Base-by-base conservation (phyloP, 306 rosid genomes). In the Trichosanthes truncata region DNA sequence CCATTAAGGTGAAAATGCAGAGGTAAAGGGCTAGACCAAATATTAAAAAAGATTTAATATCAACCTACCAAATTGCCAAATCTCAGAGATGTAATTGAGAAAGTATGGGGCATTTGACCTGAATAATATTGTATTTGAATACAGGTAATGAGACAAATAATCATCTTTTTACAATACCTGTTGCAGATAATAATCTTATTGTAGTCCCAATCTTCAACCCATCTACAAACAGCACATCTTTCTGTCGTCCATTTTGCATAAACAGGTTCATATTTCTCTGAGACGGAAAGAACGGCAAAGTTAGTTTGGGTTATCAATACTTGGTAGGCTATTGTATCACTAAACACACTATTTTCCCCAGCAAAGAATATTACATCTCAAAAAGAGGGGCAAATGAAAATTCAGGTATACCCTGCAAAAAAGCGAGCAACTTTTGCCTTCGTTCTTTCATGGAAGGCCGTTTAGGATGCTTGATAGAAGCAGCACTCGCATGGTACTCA, bases 201-300 rank as follows among this genome's bases (percentile, higher is more conserved):
- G 83, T 96, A 96, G 86, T 96, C 99, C 98, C 98, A 96, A 84
- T 96, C 99, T 87, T 96, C 99, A 82, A 96, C 99, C 99, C 99
- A 96, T 90, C 99, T 91, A 85, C 99, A 96, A 46, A 96, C 97
- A 72, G 99, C 99, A 83, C 99, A 96, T 80, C 99, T 97, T 81
- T 96, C 99, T n/a, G 99, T 96, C 63, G 99, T 96, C 99, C 99
- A 96, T 86, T 90, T 96, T 23, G 94, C 93, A 84, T 84, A 62
- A 80, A 96, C 97, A 60, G 99, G 99, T 86, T 93, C 98, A 55
- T 96, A 96, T 82, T 86, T 93, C 87, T 96, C 99, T 96, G 94
- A 82, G 69, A 80, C 62, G 81, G 83, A 41, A 81, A 53, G 78
- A 84, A 29, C 9, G 51, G 60, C 73, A 72, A 21, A 49, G 56